A percentile compares a stretch with the other conserved stretches of the same genome.
Evolutionary conservation across 352 stramenopile species (phyloP).

Genomic region (Plasmopara viticola): DNA sequence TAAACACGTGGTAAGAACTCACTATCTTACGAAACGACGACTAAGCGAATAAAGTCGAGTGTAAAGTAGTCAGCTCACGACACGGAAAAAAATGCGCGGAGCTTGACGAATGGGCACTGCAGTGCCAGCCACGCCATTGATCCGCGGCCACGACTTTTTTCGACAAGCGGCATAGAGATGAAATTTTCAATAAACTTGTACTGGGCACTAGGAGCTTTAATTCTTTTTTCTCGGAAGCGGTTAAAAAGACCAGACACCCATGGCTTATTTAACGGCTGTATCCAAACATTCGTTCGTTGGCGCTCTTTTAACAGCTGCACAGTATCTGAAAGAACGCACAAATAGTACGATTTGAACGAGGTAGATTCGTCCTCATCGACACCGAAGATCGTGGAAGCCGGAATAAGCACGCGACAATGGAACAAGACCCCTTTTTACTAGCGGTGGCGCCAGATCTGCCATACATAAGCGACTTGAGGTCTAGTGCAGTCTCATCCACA

Average conservation of each 20-base stretch:
- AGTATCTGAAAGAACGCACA: too few species aligned
- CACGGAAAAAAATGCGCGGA: background rate
- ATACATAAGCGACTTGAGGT: background rate
- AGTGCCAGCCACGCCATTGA: background rate
- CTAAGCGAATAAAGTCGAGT: background rate
- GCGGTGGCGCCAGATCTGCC: too few species aligned
- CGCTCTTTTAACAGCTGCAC: too few species aligned
- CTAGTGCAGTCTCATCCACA: slow-evolving; percentile 2
- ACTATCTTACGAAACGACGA: background rate
- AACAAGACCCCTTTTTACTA: too few species aligned
- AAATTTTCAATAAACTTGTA: background rate
- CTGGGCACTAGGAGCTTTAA: background rate
- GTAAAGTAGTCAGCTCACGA: background rate
- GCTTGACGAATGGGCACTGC: background rate
- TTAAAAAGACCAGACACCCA: background rate
- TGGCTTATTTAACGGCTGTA: background rate
- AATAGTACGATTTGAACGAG: too few species aligned
- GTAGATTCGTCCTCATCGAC: slow-evolving; percentile 2
- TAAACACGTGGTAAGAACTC: too few species aligned
- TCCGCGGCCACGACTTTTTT: background rate
- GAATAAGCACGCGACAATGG: slow-evolving; percentile 4
- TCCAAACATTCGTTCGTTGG: too few species aligned
- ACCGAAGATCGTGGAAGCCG: slow-evolving; percentile 4
- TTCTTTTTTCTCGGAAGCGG: background rate
- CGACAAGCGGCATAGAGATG: background rate